Conservation (phyloP, 371 early-diverging fungal genomes). For the Apophysomyces sp. region DNA sequence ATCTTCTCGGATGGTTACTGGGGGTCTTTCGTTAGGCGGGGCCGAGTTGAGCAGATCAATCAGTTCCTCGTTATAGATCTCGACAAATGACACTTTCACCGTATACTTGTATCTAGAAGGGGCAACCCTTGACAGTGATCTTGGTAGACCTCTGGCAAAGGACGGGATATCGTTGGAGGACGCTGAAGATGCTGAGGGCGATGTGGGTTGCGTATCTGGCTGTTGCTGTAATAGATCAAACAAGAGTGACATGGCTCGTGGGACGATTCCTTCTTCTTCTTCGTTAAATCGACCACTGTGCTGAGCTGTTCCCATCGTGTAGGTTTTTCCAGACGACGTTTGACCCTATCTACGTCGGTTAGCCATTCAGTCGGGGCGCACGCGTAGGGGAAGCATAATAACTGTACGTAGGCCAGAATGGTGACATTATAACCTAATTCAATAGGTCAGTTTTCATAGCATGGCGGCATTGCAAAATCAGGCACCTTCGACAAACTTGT, state of each 20-base stretch:
- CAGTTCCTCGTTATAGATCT: constrained; percentile 98
- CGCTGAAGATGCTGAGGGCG: constrained; percentile 24
- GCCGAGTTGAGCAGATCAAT: constrained; percentile 75
- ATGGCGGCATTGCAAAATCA: background rate
- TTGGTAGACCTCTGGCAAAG: constrained; percentile 7
- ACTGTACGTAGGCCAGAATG: constrained; percentile 93
- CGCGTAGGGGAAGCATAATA: constrained; percentile 27
- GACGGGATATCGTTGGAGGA: constrained; percentile 15
- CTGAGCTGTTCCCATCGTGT: constrained; percentile 96
- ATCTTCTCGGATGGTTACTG: constrained; percentile 90
- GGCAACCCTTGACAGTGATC: constrained; percentile 13
- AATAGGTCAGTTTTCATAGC: background rate
- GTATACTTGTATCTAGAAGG: constrained; percentile 33
- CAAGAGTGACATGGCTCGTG: constrained; percentile 82
- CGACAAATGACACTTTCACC: constrained; percentile 76
- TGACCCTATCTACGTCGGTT: constrained; percentile 56
- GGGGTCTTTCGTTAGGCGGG: constrained; percentile 56
- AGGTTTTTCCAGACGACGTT: constrained; percentile 98
- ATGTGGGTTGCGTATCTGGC: constrained; percentile 21
- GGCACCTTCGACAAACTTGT: constrained; percentile 47
- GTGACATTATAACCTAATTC: constrained; percentile 87
- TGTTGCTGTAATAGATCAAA: constrained; percentile 58
- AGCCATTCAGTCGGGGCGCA: background rate
- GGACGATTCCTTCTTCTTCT: constrained; percentile 81
- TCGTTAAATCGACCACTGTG: constrained; percentile 61